phyloP scores from a whole-genome alignment of 129 eudicot species.

The Flaveria ramosissima region DNA sequence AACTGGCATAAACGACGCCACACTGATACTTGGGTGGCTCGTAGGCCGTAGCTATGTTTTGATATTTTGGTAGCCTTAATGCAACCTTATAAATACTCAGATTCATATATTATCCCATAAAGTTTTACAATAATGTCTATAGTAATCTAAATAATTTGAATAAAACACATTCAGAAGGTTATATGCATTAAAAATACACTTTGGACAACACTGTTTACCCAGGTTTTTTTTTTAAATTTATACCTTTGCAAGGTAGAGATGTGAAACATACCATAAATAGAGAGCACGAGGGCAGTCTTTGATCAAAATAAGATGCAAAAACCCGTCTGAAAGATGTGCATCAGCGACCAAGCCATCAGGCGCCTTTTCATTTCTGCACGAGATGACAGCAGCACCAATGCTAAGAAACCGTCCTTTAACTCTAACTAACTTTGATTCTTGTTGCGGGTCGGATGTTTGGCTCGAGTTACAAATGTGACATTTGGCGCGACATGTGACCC shows the following conservation, averaged over 20 bases:
- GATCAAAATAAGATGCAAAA: conserved; percentile 69
- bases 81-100: not conserved
- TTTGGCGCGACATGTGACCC: conserved; percentile 55
- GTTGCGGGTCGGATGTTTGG: conserved; percentile 27
- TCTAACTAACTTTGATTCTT: conserved; percentile 50
- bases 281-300: conserved; percentile 76
- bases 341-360: conserved; percentile 87
- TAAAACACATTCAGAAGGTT: not conserved
- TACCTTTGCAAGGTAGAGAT: not conserved
- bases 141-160: not conserved
- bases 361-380: conserved; percentile 91
- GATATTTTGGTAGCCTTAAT: not conserved
- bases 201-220: not conserved
- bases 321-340: conserved; percentile 89
- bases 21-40: not conserved
- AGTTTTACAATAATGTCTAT: no score
- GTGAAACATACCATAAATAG: conserved; percentile 60
- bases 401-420: conserved; percentile 68
- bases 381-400: conserved; percentile 83
- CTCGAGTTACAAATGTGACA: conserved; percentile 52
- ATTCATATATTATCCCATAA: no score
- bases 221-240: not conserved
- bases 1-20: not conserved
- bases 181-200: not conserved
- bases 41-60: not conserved